phyloP scores from a whole-genome alignment of 2,329 filamentous ascomycete species.

The Coniochaeta hoffmannii region DNA sequence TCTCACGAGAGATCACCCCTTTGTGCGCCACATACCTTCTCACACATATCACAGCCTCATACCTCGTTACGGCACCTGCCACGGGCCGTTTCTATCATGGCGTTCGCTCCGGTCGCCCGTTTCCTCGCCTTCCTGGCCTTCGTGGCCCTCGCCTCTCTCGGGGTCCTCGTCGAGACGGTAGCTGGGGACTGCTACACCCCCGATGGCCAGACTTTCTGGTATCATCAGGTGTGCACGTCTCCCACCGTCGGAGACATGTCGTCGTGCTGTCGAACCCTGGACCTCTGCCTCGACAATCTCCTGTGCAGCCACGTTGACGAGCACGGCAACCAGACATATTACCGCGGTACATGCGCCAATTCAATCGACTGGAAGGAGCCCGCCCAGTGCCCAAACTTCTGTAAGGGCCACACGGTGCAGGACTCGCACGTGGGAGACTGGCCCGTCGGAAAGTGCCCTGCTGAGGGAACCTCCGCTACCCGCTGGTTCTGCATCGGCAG shows the following conservation, averaged over 20 bases:
- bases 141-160: conserved; percentile 4
- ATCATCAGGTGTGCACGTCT: conserved; percentile 3
- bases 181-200: not conserved
- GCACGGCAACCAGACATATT: not conserved
- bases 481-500: not conserved
- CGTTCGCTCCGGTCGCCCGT: not conserved
- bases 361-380: not conserved
- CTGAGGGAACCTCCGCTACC: not conserved
- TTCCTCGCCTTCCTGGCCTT: not conserved
- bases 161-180: not conserved
- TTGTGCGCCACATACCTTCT: too few species aligned
- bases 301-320: conserved; percentile 4
- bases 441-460: not conserved
- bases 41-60: not conserved
- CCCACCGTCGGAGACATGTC: not conserved
- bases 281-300: conserved; percentile 7
- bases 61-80: not conserved
- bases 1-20: not conserved
- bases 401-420: not conserved
- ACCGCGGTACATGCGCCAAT: conserved; percentile 9
- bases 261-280: conserved; percentile 8
- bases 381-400: conserved; percentile 8
- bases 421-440: not conserved
- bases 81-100: not conserved
- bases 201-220: not conserved